Percentiles rank a stretch among this genome's conserved stretches.
These are phyloP conservation scores for Hypomontagnella submonticulosa DNA, from an alignment of 495 filamentous ascomycete genomes.

Conservation along the genomic window DNA sequence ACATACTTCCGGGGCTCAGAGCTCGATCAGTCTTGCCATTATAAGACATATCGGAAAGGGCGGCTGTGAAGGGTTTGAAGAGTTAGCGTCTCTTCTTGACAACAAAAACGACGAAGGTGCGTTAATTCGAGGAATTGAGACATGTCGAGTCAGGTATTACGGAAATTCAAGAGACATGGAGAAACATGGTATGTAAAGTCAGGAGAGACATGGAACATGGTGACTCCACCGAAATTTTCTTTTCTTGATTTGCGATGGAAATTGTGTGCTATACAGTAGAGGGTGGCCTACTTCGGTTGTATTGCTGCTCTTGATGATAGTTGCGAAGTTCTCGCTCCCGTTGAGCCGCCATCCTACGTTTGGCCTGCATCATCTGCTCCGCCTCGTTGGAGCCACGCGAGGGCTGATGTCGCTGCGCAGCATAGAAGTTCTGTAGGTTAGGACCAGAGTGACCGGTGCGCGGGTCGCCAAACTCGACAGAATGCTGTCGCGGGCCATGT, in stretches of 20 bases:
- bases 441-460: conserved; percentile 79
- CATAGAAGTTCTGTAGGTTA: conserved; percentile 93
- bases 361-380: conserved; percentile 98
- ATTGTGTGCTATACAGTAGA: conserved; percentile 67
- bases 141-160: conserved; percentile 41
- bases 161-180: conserved; percentile 44
- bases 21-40: conserved; percentile 87
- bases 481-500: conserved; percentile 75
- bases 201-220: conserved; percentile 51
- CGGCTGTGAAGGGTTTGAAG: conserved; percentile 69
- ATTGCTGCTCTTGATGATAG: conserved; percentile 99
- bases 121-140: conserved; percentile 43
- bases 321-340: conserved; percentile 99
- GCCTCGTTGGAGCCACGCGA: conserved; percentile 87
- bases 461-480: conserved; percentile 77
- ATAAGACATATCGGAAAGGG: conserved; percentile 82
- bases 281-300: conserved; percentile 92
- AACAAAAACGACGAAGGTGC: conserved; percentile 18
- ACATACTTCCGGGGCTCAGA: conserved; percentile 87
- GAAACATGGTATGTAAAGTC: conserved; percentile 45
- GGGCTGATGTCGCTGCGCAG: conserved; percentile 89
- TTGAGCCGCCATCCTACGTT: conserved; percentile 97
- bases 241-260: conserved; percentile 64
- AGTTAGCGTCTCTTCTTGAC: conserved; percentile 52
- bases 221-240: conserved; percentile 54